A percentile compares a stretch with the other conserved stretches of the same genome.
Evolutionary conservation across 1,284 basidiomycete genomes (phyloP).

Genomic region (Leucoagaricus sp.): DNA sequence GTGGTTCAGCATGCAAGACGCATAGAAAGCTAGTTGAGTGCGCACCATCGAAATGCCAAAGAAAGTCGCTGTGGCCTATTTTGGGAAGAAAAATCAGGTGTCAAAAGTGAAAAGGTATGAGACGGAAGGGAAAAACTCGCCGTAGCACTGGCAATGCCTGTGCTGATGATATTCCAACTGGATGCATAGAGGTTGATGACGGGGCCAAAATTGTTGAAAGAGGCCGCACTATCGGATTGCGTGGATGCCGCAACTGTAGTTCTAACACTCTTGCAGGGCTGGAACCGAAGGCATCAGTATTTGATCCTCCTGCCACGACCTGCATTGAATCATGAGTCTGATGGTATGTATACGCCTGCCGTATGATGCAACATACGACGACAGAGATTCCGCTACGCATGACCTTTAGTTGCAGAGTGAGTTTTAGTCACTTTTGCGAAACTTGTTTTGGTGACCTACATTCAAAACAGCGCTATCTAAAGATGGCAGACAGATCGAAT

Average conservation of each 20-base stretch:
- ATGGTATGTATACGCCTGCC: not conserved
- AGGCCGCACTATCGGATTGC: conserved; percentile 7
- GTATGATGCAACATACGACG: not conserved
- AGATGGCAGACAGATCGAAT: too few relatives aligned
- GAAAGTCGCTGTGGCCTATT: conserved; percentile 6
- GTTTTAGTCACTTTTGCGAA: not conserved
- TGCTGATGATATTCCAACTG: conserved; percentile 12
- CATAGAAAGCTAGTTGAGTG: not conserved
- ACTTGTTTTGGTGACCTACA: not conserved
- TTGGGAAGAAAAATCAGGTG: not conserved
- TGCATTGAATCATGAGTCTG: not conserved
- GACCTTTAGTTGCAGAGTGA: conserved; percentile 1
- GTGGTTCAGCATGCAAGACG: not conserved
- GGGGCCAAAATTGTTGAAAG: conserved; percentile 13
- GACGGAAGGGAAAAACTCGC: not conserved
- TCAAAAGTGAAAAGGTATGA: not conserved
- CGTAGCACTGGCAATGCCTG: conserved; percentile 8
- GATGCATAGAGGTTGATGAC: conserved; percentile 16
- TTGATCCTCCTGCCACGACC: conserved; percentile 9
- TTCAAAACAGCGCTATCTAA: conserved; percentile 21
- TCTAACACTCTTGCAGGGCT: conserved; percentile 11
- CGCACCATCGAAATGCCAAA: conserved; percentile 15
- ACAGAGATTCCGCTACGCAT: conserved; percentile 12
- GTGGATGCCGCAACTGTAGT: conserved; percentile 13
- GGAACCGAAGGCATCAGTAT: conserved; percentile 5